Base-by-base conservation (phyloP, 768 basidiomycete species). In the Boletus rufocinnamomeus region DNA sequence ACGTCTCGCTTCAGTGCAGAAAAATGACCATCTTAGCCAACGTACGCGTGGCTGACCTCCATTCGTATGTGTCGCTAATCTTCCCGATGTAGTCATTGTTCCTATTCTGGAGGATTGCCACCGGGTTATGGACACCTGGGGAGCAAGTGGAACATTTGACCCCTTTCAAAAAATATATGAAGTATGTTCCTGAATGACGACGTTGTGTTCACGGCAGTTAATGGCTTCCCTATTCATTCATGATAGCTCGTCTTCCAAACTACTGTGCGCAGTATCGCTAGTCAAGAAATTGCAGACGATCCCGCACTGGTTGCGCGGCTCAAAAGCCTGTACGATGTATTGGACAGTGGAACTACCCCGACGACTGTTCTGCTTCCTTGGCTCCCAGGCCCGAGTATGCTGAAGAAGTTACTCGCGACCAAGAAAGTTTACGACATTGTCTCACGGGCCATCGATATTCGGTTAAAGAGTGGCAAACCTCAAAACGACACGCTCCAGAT, bases 341-440 rank as follows among this genome's bases (percentile, higher is more conserved):
- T 92, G 54, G 90, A 92, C 65, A 75, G 74, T 19, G 84, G 85
- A 46, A 90, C 87, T 3, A 91, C 89, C 0, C 87, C 89, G 1
- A 80, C 85, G 2, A 87, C 86, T 4, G 79, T 92, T 55, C 80
- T 92, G 17, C 72, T 89, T 32, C 89, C 89, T 38, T 91, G 89
- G 89, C 74, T 91, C 50, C 89, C 89, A 10, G 83, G 81, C 46
- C 85, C 85, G 5, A 86, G 87, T 21, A 88, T 88, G 84, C 70
- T 90, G 53, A 81, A 75, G 64, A 89, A 89, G 68, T 70, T 89
- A 41, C 79, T 83, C 72, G 85, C 89, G 17, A 91, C 89, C 34
- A 91, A 89, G 71, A 76, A 84, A 63, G 86, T 92, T 56, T 91
- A 90, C 69, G 82, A 85, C 61, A 89, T 92, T 61, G 71, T 91